phyloP scores from a whole-genome alignment of 73 alveolate genomes.

The Uronychia binucleata region DNA sequence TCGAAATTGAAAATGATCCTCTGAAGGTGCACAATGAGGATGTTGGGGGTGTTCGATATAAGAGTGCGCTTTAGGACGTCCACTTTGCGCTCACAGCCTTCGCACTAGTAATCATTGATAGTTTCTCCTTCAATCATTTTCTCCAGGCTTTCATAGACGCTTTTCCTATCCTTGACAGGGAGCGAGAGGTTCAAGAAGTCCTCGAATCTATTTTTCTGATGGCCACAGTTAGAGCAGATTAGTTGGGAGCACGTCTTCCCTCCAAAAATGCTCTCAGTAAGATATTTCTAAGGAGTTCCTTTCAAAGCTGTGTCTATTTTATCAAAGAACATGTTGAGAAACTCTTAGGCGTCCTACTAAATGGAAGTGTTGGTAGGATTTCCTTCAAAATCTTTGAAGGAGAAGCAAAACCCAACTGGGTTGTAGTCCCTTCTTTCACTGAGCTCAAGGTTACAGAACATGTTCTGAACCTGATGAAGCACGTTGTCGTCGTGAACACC shows the following conservation, averaged over 20 bases:
- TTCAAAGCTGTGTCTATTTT: conserved; percentile 89
- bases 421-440: conserved; percentile 91
- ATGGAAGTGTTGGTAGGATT: conserved; percentile 92
- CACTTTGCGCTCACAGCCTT: conserved; percentile 91
- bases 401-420: conserved; percentile 90
- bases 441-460: conserved; percentile 92
- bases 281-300: conserved; percentile 87
- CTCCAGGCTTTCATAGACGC: conserved; percentile 84
- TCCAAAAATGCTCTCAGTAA: conserved; percentile 90
- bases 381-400: conserved; percentile 97
- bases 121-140: conserved; percentile 87
- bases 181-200: conserved; percentile 88
- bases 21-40: conserved; percentile 91
- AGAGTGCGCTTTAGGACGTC: conserved; percentile 87
- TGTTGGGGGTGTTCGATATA: conserved; percentile 92
- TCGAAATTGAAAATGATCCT: conserved; percentile 95
- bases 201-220: conserved; percentile 78
- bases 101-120: conserved; percentile 94
- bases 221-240: conserved; percentile 88
- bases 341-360: conserved; percentile 98
- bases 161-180: conserved; percentile 92
- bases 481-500: conserved; percentile 89
- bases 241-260: conserved; percentile 92
- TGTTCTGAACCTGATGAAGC: conserved; percentile 90
- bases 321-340: conserved; percentile 93